These are phyloP conservation scores for Leishmania lainsoni DNA, from an alignment of 208 protist species.

Conservation along the genomic window DNA sequence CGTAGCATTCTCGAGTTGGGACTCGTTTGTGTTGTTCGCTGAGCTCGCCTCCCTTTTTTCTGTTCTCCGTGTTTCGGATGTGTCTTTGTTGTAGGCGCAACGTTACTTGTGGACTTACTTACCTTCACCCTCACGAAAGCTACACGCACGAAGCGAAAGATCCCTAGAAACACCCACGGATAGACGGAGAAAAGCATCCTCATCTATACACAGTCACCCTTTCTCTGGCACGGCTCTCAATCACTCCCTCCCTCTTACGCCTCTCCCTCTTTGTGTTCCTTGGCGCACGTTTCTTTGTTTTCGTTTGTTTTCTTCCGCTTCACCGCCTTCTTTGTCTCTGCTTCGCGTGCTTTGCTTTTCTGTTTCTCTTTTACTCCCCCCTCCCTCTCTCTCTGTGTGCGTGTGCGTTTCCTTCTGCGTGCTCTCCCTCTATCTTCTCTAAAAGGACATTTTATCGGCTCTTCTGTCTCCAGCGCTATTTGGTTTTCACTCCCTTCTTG, in stretches of 20 bases:
- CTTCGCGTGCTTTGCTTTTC: neutral
- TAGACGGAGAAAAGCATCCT: neutral
- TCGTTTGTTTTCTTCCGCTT: neutral
- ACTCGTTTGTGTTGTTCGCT: neutral
- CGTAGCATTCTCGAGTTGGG: neutral
- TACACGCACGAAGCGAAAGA: neutral
- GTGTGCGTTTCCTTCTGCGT: neutral
- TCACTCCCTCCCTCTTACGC: neutral
- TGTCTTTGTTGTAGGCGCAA: neutral
- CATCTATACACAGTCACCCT: neutral
- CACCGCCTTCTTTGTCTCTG: neutral
- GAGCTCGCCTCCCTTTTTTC: slow-evolving; percentile 9
- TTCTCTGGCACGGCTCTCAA: neutral
- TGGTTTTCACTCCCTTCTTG: neutral
- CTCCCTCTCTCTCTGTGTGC: neutral
- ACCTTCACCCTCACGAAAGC: neutral
- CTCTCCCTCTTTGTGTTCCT: neutral
- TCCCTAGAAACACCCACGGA: neutral
- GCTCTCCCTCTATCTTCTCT: neutral
- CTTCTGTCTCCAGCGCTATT: neutral
- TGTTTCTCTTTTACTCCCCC: neutral
- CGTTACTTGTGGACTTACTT: neutral
- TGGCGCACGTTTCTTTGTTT: neutral
- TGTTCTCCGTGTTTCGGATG: slow-evolving; percentile 3
- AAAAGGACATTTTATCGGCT: neutral